Evolutionary conservation across 2,329 filamentous ascomycete genomes (phyloP).

Genomic region (Pseudonectria foliicola): DNA sequence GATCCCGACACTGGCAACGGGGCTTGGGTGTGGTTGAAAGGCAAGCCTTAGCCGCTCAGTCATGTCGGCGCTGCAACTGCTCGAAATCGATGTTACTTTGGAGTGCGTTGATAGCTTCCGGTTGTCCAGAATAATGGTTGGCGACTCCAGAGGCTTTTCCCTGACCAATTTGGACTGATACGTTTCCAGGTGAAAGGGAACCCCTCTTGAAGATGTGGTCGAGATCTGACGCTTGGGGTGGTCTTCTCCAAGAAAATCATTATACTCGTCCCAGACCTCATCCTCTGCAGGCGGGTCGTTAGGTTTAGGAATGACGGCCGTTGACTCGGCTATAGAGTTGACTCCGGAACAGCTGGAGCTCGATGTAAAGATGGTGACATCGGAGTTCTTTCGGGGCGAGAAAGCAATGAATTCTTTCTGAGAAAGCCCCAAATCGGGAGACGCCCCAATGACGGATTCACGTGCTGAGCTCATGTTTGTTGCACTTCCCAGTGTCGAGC

Average conservation of each 20-base stretch:
- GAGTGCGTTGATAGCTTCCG: constrained; percentile 27
- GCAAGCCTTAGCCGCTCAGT: constrained; percentile 44
- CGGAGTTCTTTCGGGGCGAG: constrained; percentile 64
- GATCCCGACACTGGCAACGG: constrained; percentile 37
- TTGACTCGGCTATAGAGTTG: constrained; percentile 53
- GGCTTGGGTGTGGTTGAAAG: constrained; percentile 35
- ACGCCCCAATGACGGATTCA: constrained; percentile 23
- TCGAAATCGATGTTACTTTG: constrained; percentile 36
- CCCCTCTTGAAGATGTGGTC: constrained; percentile 47
- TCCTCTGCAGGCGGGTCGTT: constrained; percentile 65
- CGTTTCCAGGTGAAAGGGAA: constrained; percentile 49
- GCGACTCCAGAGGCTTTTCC: constrained; percentile 38
- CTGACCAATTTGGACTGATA: constrained; percentile 34
- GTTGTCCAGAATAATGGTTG: constrained; percentile 33
- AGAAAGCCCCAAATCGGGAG: constrained; percentile 23
- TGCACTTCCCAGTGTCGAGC: constrained; percentile 25
- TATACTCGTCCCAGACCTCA: constrained; percentile 91
- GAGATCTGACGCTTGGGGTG: constrained; percentile 39
- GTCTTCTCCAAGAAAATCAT: constrained; percentile 73
- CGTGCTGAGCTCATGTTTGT: constrained; percentile 25
- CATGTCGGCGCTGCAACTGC: constrained; percentile 49
- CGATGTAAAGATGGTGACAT: constrained; percentile 40
- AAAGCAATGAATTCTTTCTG: constrained; percentile 66
- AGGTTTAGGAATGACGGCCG: constrained; percentile 57
- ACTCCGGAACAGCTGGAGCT: constrained; percentile 60